These are phyloP conservation scores for Suillus cothurnatus DNA, from an alignment of 768 basidiomycete genomes.

Conservation along the genomic window DNA sequence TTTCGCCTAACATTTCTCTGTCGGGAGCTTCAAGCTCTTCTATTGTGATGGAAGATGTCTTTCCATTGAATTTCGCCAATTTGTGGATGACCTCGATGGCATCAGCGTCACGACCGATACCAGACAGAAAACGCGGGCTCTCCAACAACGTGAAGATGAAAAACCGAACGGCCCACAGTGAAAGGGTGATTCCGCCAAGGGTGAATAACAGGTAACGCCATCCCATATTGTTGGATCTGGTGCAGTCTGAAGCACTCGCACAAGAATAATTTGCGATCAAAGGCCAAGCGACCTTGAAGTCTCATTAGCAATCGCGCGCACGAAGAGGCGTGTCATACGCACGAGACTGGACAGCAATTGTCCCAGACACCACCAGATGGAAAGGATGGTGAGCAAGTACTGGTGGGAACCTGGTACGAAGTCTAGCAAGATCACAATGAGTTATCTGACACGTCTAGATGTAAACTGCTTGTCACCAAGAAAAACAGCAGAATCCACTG, in stretches of 20 bases:
- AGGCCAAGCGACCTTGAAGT: conserved; percentile 56
- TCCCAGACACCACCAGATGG: conserved; percentile 62
- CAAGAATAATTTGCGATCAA: conserved; percentile 60
- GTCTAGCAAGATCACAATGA: conserved; percentile 36
- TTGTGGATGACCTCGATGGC: conserved; percentile 50
- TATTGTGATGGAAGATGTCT: conserved; percentile 41
- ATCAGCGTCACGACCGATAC: conserved; percentile 52
- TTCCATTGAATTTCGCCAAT: conserved; percentile 54
- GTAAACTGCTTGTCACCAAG: conserved; percentile 35
- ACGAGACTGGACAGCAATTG: conserved; percentile 53
- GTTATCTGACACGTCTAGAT: neutral
- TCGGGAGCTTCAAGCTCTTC: conserved; percentile 45
- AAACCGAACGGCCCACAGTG: conserved; percentile 55
- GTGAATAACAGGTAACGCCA: conserved; percentile 63
- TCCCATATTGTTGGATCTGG: conserved; percentile 56
- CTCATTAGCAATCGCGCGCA: neutral
- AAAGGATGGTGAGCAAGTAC: conserved; percentile 57
- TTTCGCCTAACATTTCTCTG: conserved; percentile 9
- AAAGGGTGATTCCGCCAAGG: conserved; percentile 52
- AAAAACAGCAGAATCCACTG: conserved; percentile 56
- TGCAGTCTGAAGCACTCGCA: conserved; percentile 34
- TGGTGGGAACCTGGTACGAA: conserved; percentile 56
- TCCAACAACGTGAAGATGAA: conserved; percentile 56
- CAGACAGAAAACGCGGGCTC: conserved; percentile 60
- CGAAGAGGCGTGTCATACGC: conserved; percentile 10